Evolutionary conservation across 2,329 filamentous ascomycete species (phyloP), one percentile per base, ranked within the genome.

Genomic region (Septoria petroselini): DNA sequence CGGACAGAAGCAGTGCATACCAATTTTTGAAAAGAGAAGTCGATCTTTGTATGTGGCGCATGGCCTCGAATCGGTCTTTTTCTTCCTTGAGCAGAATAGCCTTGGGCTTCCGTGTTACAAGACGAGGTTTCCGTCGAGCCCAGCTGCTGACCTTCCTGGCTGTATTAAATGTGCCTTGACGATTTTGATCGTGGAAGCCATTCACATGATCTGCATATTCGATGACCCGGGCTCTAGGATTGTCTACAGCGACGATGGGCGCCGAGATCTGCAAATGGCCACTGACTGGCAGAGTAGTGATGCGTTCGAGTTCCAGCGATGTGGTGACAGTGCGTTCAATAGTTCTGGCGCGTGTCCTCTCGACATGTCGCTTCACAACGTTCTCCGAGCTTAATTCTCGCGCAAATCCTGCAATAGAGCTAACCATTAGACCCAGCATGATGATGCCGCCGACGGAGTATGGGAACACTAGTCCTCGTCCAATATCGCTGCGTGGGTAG

Each of bases 391-490:
- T 78, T 23, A 86, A 70, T 52, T 84, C 78, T 7, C 70, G 62
- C 1, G 78, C 78, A 52, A 85, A 84, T 35, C 76, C 86, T 27
- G 87, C 81, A 54, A 95, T 88, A 31, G 85, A 89, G 15, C 83
- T 83, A 18, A 95, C 84, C 48, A 94, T 85, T 18, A 95, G 75
- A 80, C 87, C 89, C 1, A 95, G 76, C 59, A 86, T 91, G 53
- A 94, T 86, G 49, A 93, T 85, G 2, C 91, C 91, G 5, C 90
- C 76, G 0, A 95, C 80, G 0, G 90, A 84, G 59, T 87, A 96
- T 0, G 91, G 91, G 44, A 95, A 84, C 23, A 95, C 73, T 2
- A 96, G 74, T 1, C 82, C 85, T 33, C 85, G 78, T 0, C 82
- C 83, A 0, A 86, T 69, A 12, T 77, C 62, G 5, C 74, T 79